phyloP scores from a whole-genome alignment of 305 asterid genomes.

The Solanum hybrid region DNA sequence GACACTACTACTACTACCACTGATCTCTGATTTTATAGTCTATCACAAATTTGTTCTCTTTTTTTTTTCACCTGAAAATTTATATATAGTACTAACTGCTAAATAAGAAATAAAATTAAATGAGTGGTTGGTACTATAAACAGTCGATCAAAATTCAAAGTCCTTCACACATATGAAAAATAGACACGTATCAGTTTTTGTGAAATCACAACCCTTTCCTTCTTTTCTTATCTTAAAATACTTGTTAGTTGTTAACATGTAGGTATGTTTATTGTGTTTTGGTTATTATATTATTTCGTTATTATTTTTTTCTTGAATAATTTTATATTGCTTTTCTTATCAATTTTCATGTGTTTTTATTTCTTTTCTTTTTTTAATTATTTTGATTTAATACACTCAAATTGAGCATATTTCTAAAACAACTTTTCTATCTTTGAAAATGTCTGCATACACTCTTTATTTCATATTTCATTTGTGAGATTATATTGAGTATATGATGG shows the following conservation, averaged over 20 bases:
- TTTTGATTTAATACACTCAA: neutral
- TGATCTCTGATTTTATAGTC: neutral
- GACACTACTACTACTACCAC: neutral
- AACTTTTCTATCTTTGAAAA: neutral
- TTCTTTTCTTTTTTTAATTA: fast-evolving
- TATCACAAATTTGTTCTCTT: neutral
- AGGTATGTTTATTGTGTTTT: neutral
- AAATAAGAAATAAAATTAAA: neutral
- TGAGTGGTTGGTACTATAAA: neutral
- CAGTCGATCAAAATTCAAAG: constrained; percentile 5
- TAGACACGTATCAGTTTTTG: neutral
- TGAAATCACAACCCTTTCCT: constrained; percentile 1
- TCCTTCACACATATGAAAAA: constrained; percentile 3
- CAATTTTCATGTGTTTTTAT: neutral
- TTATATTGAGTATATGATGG: neutral
- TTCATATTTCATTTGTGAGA: neutral
- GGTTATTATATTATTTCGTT: neutral
- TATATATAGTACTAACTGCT: neutral
- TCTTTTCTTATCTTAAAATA: neutral
- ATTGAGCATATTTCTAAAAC: neutral
- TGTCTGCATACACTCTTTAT: neutral
- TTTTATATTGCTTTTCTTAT: neutral
- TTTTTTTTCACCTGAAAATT: neutral
- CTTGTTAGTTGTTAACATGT: neutral
- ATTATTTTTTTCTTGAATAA: neutral